Base-by-base conservation (phyloP, 1,139 yeast genomes). In the Sugiyamaella xylanicola region DNA sequence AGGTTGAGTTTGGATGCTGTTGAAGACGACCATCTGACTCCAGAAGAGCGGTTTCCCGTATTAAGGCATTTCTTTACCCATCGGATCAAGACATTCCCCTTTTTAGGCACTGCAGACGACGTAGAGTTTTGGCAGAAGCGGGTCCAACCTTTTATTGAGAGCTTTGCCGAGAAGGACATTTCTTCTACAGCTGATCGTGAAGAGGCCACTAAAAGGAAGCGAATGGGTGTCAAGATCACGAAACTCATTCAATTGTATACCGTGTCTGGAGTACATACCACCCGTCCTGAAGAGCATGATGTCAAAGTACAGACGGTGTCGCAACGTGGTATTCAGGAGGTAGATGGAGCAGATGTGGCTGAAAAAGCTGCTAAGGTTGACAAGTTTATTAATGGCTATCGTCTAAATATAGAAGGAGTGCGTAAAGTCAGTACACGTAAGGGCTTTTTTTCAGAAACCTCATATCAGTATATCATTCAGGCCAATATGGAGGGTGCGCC, bases 91-190 rank as follows among this genome's bases (percentile, higher is more conserved):
- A 81, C 85, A 1, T 87, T 92, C 65, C 98, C 98, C 0, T 85
- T 92, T 64, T 73, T 92, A 21, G 74, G 85, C 2, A 67, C 74
- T 32, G 75, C 81, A 1, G 78, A 79, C 56, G 84, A 82, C 61
- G 71, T 72, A 17, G 73, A 74, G 50, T 88, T 92, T 66, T 92
- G 97, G 97, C 82, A 82, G 57, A 77, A 77, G 47, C 85, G 86
- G 39, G 85, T 90, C 0, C 97, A 91, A 69, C 84, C 84, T 40
- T 90, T 91, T 67, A 79, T 87, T 63, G 95, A 89, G 66, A 81
- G 85, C 57, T 85, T 92, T 71, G 87, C 87, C 68, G 72, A 78
- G 29, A 83, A 87, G 68, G 82, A 83, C 42, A 81, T 91, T 55
- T 82, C 87, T 61, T 80, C 87, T 17, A 79, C 86, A 21, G 87